Conservation (phyloP, 306 rosid species). For the Quercus dentata region DNA sequence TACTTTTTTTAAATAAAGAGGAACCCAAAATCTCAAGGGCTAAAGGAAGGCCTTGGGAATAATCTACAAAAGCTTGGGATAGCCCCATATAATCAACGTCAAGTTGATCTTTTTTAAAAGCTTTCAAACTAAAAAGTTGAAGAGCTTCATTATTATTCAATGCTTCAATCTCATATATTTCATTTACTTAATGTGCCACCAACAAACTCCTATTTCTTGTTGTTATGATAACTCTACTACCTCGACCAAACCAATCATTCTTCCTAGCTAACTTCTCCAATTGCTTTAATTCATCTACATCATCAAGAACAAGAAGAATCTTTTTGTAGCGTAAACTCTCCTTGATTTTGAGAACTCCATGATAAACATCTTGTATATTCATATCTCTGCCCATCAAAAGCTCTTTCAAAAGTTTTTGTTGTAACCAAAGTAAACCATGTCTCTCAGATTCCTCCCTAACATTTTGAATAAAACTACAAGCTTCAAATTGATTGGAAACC, state of each 20-base stretch:
- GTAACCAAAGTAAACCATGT: background rate
- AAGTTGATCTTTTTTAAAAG: background rate
- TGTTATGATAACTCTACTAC: too few relatives aligned
- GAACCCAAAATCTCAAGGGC: background rate
- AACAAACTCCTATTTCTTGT: background rate
- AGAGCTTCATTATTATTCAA: background rate
- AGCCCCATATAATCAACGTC: background rate
- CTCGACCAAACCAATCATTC: too few relatives aligned
- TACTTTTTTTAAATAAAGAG: background rate
- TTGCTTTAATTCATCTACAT: too few relatives aligned
- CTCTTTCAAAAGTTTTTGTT: background rate
- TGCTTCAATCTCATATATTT: too few relatives aligned
- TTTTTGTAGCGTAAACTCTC: too few relatives aligned
- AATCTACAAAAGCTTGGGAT: background rate
- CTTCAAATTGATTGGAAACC: background rate
- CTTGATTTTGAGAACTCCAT: background rate
- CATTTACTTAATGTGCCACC: too few relatives aligned
- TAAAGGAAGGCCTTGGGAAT: constrained; percentile 13
- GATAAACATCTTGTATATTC: background rate
- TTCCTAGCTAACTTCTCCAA: too few relatives aligned
- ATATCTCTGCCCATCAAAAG: background rate
- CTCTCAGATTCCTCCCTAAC: background rate
- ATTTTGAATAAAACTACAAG: background rate
- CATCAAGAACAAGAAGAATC: too few relatives aligned
- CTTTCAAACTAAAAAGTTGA: background rate